Percentiles rank a stretch among this genome's conserved stretches.
These are phyloP conservation scores for Phytophthora palmivora DNA, from an alignment of 352 stramenopile genomes.

Conservation along the genomic window DNA sequence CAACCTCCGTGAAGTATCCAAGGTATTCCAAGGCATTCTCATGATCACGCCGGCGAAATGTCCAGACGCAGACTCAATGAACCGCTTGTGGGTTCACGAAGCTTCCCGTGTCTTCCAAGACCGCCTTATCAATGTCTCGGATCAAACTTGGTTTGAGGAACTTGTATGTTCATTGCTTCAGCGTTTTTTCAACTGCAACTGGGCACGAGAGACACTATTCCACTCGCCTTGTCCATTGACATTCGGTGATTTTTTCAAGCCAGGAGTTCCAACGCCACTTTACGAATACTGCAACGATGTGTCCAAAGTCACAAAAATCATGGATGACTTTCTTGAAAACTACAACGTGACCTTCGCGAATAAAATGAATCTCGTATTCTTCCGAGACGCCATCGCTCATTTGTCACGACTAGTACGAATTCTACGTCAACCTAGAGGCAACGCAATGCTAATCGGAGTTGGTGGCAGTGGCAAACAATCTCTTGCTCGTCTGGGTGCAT, in stretches of 20 bases:
- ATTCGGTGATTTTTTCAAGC: slow-evolving; percentile 94
- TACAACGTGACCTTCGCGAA: slow-evolving; percentile 95
- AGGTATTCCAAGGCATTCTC: slow-evolving; percentile 96
- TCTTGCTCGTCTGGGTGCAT: slow-evolving; percentile 90
- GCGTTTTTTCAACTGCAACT: slow-evolving; percentile 81
- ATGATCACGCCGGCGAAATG: slow-evolving; percentile 93
- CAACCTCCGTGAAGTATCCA: slow-evolving; percentile 96
- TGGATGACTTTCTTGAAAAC: slow-evolving; percentile 94
- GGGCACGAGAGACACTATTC: slow-evolving; percentile 87
- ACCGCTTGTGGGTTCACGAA: slow-evolving; percentile 94
- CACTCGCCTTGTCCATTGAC: slow-evolving; percentile 86
- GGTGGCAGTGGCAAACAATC: slow-evolving; percentile 95
- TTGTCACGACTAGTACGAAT: slow-evolving; percentile 91
- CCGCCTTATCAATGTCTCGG: slow-evolving; percentile 86
- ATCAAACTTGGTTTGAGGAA: slow-evolving; percentile 93
- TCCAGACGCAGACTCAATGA: slow-evolving; percentile 83
- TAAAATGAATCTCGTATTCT: slow-evolving; percentile 97
- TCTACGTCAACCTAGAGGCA: slow-evolving; percentile 91
- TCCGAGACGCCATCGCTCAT: slow-evolving; percentile 93
- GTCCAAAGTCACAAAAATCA: slow-evolving; percentile 79
- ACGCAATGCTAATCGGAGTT: slow-evolving; percentile 97
- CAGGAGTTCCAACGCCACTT: slow-evolving; percentile 68
- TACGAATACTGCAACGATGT: slow-evolving; percentile 91
- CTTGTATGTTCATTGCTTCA: slow-evolving; percentile 85
- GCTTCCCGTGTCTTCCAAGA: slow-evolving; percentile 94